Conservation (phyloP, 2,329 filamentous ascomycete species). For the Penicillium sp. region DNA sequence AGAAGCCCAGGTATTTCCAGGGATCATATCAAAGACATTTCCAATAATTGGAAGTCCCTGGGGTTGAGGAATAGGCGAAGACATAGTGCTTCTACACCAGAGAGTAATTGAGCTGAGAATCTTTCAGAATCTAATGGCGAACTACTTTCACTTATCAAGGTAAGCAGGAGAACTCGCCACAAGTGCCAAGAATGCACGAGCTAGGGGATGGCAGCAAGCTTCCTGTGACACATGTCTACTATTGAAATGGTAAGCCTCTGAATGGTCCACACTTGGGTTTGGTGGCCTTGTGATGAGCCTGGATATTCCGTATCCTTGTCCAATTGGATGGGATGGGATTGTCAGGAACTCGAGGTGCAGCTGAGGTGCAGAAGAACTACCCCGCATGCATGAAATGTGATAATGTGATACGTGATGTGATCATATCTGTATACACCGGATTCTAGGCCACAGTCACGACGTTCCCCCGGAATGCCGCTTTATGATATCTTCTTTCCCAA, state of each 20-base stretch:
- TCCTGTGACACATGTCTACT: neutral
- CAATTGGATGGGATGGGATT: neutral
- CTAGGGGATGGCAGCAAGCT: neutral
- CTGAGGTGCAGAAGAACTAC: neutral
- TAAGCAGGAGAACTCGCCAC: neutral
- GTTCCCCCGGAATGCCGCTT: neutral
- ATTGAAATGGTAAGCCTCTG: neutral
- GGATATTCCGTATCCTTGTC: neutral
- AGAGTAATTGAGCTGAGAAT: neutral
- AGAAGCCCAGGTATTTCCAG: slow-evolving; percentile 52
- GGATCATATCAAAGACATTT: slow-evolving; percentile 53
- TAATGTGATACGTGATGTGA: neutral
- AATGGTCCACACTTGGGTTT: neutral
- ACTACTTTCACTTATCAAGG: neutral
- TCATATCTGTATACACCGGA: too few relatives aligned
- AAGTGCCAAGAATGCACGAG: neutral
- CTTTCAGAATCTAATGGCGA: neutral
- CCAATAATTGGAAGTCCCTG: slow-evolving; percentile 53
- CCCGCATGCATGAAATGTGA: neutral
- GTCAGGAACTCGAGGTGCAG: neutral
- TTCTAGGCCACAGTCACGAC: neutral
- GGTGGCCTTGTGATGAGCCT: neutral
- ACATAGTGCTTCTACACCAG: slow-evolving; percentile 29
- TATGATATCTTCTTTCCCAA: too few relatives aligned
- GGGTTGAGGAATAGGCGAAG: slow-evolving; percentile 53